Evolutionary conservation across 2,329 filamentous ascomycete species (phyloP).

Genomic region (Akanthomyces dipterigenus): DNA sequence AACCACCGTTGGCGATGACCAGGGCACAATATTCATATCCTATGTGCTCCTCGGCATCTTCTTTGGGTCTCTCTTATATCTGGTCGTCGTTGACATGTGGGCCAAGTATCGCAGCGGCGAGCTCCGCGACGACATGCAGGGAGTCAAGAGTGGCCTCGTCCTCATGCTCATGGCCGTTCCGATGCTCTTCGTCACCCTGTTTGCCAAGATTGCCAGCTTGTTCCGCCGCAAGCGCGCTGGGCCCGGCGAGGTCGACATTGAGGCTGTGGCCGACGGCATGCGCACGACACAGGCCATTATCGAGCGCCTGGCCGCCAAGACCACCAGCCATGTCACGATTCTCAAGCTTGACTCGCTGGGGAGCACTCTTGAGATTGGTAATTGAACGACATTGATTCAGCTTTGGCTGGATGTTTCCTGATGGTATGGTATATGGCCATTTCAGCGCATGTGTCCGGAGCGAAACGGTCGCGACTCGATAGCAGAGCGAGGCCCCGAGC

Average conservation of each 20-base stretch:
- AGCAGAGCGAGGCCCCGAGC: background rate
- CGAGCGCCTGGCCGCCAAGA: background rate
- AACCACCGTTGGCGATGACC: background rate
- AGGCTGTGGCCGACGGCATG: background rate
- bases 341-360: background rate
- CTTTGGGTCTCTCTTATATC: background rate
- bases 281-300: background rate
- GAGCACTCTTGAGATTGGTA: background rate
- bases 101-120: constrained; percentile 4
- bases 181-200: background rate
- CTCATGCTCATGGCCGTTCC: background rate
- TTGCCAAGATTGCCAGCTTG: background rate
- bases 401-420: background rate
- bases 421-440: background rate
- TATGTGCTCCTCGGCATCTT: background rate
- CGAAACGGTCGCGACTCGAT: background rate
- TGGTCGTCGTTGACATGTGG: background rate
- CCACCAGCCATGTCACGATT: background rate
- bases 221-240: background rate
- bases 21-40: background rate
- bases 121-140: background rate
- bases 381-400: background rate
- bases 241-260: background rate
- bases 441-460: too few relatives aligned
- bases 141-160: background rate